A percentile compares a stretch with the other conserved stretches of the same genome.
These are phyloP conservation scores for Colletotrichum sp. DNA, from an alignment of 2,329 filamentous ascomycete species.

Conservation along the genomic window DNA sequence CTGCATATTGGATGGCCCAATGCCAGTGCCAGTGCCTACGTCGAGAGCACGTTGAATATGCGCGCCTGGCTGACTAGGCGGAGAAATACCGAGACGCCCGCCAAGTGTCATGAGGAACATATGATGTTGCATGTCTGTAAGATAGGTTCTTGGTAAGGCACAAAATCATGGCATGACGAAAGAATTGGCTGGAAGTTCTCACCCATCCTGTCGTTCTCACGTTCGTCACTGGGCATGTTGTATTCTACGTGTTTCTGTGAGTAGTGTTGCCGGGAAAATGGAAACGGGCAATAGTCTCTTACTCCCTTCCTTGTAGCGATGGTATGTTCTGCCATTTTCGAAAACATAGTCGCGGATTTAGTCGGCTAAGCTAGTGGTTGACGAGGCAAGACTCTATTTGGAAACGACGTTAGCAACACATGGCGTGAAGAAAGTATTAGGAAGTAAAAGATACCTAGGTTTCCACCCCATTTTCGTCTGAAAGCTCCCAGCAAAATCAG, in stretches of 20 bases:
- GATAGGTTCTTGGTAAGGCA: background rate
- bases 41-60: background rate
- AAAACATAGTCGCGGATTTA: background rate
- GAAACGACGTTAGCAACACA: background rate
- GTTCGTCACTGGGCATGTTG: background rate
- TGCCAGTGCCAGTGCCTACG: background rate
- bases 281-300: background rate
- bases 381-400: background rate
- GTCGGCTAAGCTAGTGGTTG: background rate
- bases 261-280: background rate
- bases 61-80: background rate
- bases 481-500: background rate
- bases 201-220: background rate
- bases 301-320: background rate
- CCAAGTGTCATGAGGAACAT: background rate
- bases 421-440: background rate
- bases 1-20: background rate
- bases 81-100: background rate
- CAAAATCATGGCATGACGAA: background rate
- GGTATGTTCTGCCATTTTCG: background rate
- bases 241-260: background rate
- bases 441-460: background rate
- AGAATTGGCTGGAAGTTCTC: background rate
- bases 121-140: background rate
- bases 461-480: background rate